phyloP scores from a whole-genome alignment of 371 early-diverging fungal species.

The Syncephalastrum contaminatum region DNA sequence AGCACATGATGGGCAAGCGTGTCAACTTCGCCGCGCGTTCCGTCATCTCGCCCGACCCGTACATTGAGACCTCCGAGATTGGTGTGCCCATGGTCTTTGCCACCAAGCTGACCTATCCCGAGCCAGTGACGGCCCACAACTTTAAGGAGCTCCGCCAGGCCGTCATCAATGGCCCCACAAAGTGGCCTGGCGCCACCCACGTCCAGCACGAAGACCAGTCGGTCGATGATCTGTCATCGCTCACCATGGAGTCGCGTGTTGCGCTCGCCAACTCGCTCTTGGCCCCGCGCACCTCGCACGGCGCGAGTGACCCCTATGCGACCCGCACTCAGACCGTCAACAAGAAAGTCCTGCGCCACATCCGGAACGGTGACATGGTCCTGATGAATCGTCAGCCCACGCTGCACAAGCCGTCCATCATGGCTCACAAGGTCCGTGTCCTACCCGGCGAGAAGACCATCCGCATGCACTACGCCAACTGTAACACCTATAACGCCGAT shows the following conservation, averaged over 20 bases:
- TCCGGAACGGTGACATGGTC: slow-evolving; percentile 97
- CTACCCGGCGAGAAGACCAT: slow-evolving; percentile 98
- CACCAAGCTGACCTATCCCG: slow-evolving; percentile 96
- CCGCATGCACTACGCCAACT: slow-evolving; percentile 99
- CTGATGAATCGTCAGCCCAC: slow-evolving; percentile 99
- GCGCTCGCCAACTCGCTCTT: slow-evolving; percentile 96
- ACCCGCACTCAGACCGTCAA: slow-evolving; percentile 71
- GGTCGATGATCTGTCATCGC: slow-evolving; percentile 72
- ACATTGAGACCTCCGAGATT: slow-evolving; percentile 98
- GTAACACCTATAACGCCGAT: slow-evolving; percentile 99
- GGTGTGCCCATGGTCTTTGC: slow-evolving; percentile 99
- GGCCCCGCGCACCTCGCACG: slow-evolving; percentile 72
- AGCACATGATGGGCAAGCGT: slow-evolving; percentile 99
- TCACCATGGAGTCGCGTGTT: slow-evolving; percentile 88
- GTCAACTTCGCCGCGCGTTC: slow-evolving; percentile 99
- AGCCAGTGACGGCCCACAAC: slow-evolving; percentile 97
- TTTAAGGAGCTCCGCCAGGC: slow-evolving; percentile 87
- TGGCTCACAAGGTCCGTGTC: slow-evolving; percentile 98
- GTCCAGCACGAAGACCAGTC: slow-evolving; percentile 95
- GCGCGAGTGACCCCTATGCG: slow-evolving; percentile 53
- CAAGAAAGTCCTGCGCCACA: slow-evolving; percentile 97
- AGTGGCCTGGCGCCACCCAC: slow-evolving; percentile 98
- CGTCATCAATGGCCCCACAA: slow-evolving; percentile 97
- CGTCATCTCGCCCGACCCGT: slow-evolving; percentile 99
- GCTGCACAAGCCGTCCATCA: slow-evolving; percentile 99